A percentile compares a stretch with the other conserved stretches of the same genome.
phyloP scores from a whole-genome alignment of 371 early-diverging fungal genomes.

The Rhizopus sp. region DNA sequence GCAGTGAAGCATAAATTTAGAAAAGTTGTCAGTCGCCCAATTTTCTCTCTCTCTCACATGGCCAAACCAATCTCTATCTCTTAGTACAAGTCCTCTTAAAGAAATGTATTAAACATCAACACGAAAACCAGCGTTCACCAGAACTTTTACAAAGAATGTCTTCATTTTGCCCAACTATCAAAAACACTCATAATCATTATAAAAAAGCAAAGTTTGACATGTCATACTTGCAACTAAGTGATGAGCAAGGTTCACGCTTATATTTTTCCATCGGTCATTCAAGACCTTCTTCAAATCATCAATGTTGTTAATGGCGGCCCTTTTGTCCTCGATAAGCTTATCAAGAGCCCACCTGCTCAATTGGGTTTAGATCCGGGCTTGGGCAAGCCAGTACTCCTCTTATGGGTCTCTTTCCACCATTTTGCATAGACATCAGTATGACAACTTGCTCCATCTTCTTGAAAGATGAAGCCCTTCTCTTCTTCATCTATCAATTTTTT shows the following conservation, averaged over 20 bases:
- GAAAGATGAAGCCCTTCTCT: slow-evolving; percentile 3
- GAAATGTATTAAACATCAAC: too few relatives aligned
- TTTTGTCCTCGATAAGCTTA: neutral
- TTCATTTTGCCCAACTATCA: too few relatives aligned
- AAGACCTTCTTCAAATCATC: neutral
- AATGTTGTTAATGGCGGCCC: neutral
- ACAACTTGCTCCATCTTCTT: slow-evolving; percentile 15
- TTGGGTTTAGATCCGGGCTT: slow-evolving; percentile 21
- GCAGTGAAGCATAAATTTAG: too few relatives aligned
- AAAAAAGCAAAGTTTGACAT: neutral
- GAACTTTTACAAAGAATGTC: too few relatives aligned
- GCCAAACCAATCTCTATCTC: too few relatives aligned
- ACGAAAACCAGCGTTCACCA: too few relatives aligned
- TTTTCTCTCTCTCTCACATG: too few relatives aligned
- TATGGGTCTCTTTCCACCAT: slow-evolving; percentile 3
- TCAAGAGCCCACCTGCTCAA: slow-evolving; percentile 17
- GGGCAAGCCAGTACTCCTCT: slow-evolving; percentile 17
- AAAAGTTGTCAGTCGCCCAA: too few relatives aligned
- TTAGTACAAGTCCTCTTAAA: too few relatives aligned
- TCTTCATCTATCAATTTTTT: neutral
- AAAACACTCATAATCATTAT: too few relatives aligned
- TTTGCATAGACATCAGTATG: slow-evolving; percentile 15
- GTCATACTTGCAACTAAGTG: slow-evolving; percentile 4
- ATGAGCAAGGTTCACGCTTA: neutral
- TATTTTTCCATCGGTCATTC: neutral